Conservation (phyloP, 139 green algal genomes). For the Chlorella sp. region DNA sequence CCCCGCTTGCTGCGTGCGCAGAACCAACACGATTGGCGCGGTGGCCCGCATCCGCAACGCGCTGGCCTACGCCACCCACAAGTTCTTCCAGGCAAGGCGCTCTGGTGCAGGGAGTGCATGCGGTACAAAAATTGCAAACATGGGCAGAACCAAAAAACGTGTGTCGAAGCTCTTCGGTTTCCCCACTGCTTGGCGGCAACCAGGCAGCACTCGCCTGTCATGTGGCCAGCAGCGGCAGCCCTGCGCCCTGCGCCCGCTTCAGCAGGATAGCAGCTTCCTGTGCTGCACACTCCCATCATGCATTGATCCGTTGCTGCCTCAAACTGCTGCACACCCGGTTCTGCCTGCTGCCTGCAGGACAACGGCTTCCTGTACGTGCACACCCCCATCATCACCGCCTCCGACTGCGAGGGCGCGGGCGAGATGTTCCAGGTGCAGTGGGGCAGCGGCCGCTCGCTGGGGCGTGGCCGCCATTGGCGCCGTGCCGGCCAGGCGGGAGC, state of each 20-base stretch:
- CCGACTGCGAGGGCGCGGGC: slow-evolving; percentile 96
- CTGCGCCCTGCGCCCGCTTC: too few species aligned
- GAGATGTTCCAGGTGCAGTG: slow-evolving; percentile 97
- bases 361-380: slow-evolving; percentile 98
- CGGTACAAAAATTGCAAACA: too few species aligned
- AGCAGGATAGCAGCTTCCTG: slow-evolving; percentile 84
- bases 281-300: slow-evolving; percentile 97
- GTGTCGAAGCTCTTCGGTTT: too few species aligned
- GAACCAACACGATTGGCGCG: slow-evolving; percentile 96
- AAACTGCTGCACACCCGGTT: background rate
- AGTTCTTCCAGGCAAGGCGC: slow-evolving; percentile 83
- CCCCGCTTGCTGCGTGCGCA: background rate
- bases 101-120: background rate
- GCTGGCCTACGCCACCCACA: slow-evolving; percentile 95
- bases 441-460: too few species aligned
- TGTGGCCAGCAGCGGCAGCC: too few species aligned
- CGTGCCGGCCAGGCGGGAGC: too few species aligned
- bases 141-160: too few species aligned
- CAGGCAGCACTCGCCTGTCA: too few species aligned
- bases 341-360: slow-evolving; percentile 45
- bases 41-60: slow-evolving; percentile 96
- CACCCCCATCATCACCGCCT: slow-evolving; percentile 95
- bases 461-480: too few species aligned
- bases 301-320: background rate
- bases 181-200: background rate